These are phyloP conservation scores for Diphasiastrum complanatum DNA, from an alignment of 83 land plant genomes.

Conservation along the genomic window DNA sequence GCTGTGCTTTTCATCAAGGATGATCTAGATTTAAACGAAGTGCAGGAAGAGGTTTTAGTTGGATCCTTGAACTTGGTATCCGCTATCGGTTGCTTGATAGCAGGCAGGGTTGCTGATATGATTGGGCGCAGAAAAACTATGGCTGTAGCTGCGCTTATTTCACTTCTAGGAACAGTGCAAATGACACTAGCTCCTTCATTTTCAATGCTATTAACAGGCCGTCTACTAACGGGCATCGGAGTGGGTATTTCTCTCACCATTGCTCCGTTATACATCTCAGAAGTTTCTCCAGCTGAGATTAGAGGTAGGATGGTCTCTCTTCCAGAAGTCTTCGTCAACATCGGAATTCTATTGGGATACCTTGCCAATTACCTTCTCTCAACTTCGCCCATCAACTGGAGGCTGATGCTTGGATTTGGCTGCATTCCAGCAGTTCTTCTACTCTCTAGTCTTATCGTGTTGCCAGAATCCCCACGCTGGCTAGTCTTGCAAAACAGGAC, in stretches of 20 bases:
- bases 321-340: constrained; percentile 46
- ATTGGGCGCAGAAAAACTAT: constrained; percentile 5
- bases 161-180: background rate
- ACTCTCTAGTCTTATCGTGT: constrained; percentile 24
- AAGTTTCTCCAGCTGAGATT: constrained; percentile 38
- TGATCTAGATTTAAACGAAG: constrained; percentile 26
- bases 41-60: constrained; percentile 31
- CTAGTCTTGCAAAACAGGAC: constrained; percentile 24
- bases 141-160: constrained; percentile 5
- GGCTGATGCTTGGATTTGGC: constrained; percentile 47
- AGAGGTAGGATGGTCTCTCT: constrained; percentile 44
- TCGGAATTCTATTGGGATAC: constrained; percentile 37
- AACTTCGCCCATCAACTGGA: constrained; percentile 33
- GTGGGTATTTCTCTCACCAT: constrained; percentile 51
- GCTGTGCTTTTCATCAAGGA: constrained; percentile 36
- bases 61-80: constrained; percentile 38
- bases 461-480: constrained; percentile 58
- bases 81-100: constrained; percentile 24
- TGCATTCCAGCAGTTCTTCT: constrained; percentile 31
- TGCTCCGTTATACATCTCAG: constrained; percentile 50
- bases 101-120: constrained; percentile 4
- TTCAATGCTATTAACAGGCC: constrained; percentile 19
- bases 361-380: constrained; percentile 39
- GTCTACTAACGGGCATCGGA: constrained; percentile 35
- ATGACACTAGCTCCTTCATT: constrained; percentile 9